These are phyloP conservation scores for Rugonectria rugulosa DNA, from an alignment of 2,329 filamentous ascomycete species.

Conservation along the genomic window DNA sequence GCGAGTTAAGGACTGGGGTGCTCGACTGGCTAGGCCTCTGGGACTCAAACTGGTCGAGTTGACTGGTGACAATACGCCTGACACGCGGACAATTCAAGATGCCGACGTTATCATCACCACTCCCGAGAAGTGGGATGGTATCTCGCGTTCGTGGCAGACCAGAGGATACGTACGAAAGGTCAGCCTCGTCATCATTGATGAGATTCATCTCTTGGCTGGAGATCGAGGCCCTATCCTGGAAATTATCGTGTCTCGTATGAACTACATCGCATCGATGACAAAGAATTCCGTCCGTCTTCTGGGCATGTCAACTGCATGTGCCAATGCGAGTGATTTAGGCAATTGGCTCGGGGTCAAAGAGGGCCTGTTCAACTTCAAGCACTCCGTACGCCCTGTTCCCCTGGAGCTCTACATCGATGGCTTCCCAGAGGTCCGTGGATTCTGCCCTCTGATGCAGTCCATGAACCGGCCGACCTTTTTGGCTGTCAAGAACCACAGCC, in stretches of 20 bases:
- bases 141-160: slow-evolving; percentile 98
- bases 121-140: slow-evolving; percentile 99
- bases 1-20: slow-evolving; percentile 93
- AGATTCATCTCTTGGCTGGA: slow-evolving; percentile 96
- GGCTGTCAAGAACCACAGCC: slow-evolving; percentile 95
- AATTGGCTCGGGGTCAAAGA: slow-evolving; percentile 99
- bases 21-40: slow-evolving; percentile 80
- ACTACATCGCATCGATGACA: slow-evolving; percentile 95
- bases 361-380: slow-evolving; percentile 94
- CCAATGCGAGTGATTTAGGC: slow-evolving; percentile 90
- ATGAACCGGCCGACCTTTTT: slow-evolving; percentile 98
- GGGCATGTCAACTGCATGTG: slow-evolving; percentile 99
- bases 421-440: slow-evolving; percentile 92
- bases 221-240: slow-evolving; percentile 97
- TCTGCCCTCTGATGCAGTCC: slow-evolving; percentile 97
- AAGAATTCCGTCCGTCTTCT: slow-evolving; percentile 88
- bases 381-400: slow-evolving; percentile 95
- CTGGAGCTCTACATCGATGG: slow-evolving; percentile 97
- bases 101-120: slow-evolving; percentile 99
- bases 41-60: slow-evolving; percentile 92
- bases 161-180: slow-evolving; percentile 96
- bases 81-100: slow-evolving; percentile 92
- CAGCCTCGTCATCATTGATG: slow-evolving; percentile 95
- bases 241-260: slow-evolving; percentile 95
- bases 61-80: slow-evolving; percentile 96